Evolutionary conservation across 2,329 filamentous ascomycete genomes (phyloP).

Genomic region (Rhinocladiella similis): DNA sequence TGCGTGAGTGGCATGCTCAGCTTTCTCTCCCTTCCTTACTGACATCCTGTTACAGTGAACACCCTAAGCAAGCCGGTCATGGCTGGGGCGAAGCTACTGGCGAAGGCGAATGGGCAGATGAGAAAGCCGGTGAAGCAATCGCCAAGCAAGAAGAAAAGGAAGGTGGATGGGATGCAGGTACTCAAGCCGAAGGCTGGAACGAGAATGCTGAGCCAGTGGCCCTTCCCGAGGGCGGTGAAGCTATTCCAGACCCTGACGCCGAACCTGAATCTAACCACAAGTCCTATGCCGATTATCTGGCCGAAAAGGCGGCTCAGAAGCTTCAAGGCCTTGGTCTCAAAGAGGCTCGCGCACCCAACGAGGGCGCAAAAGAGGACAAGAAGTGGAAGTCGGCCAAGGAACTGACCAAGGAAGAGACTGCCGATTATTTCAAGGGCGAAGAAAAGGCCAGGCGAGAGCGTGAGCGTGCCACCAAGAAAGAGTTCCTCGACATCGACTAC

Average conservation of each 20-base stretch:
- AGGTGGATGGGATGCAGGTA: conserved; percentile 45
- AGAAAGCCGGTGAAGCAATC: conserved; percentile 86
- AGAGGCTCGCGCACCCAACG: conserved; percentile 85
- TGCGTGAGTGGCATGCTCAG: conserved; percentile 48
- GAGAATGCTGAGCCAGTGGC: conserved; percentile 24
- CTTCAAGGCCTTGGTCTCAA: conserved; percentile 62
- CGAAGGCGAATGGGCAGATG: conserved; percentile 81
- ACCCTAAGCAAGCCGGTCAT: conserved; percentile 63
- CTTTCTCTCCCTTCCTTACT: background rate
- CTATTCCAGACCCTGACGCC: conserved; percentile 34
- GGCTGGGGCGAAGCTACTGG: conserved; percentile 86
- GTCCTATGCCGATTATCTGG: conserved; percentile 86
- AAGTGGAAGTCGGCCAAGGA: conserved; percentile 45
- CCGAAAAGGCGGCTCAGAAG: conserved; percentile 75
- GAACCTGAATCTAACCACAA: conserved; percentile 84
- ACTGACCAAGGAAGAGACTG: conserved; percentile 55
- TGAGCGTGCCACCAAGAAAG: conserved; percentile 83
- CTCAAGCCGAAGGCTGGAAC: conserved; percentile 35
- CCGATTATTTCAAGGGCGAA: conserved; percentile 74
- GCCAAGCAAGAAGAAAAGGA: conserved; percentile 83
- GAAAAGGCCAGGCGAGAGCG: conserved; percentile 82
- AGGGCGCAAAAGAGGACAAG: conserved; percentile 80
- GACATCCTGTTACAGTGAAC: conserved; percentile 39
- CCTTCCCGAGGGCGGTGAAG: conserved; percentile 29
- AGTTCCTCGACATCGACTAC: conserved; percentile 83